These are phyloP conservation scores for Phytophthora hibernalis DNA, from an alignment of 352 stramenopile genomes.

Conservation along the genomic window DNA sequence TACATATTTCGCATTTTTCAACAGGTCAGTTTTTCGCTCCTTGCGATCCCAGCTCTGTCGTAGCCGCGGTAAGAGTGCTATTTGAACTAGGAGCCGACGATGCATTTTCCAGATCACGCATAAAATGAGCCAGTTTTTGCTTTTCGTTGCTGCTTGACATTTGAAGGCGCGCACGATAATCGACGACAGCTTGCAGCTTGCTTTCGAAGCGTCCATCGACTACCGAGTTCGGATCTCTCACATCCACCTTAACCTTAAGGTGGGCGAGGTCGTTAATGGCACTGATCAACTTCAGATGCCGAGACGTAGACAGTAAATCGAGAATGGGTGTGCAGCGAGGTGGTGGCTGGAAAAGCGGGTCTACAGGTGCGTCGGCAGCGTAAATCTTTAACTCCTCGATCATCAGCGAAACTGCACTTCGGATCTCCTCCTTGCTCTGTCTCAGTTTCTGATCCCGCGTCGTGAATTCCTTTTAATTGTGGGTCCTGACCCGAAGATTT, in stretches of 20 bases:
- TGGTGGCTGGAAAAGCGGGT: conserved; percentile 60
- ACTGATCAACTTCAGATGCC: conserved; percentile 75
- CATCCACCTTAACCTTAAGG: conserved; percentile 49
- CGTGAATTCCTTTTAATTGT: conserved; percentile 83
- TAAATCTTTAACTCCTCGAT: conserved; percentile 80
- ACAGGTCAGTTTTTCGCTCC: conserved; percentile 6
- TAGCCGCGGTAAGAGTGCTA: neutral
- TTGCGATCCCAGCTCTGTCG: conserved; percentile 7
- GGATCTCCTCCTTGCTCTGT: conserved; percentile 59
- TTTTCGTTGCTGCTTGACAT: conserved; percentile 80
- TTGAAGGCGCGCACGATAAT: conserved; percentile 74
- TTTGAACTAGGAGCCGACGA: neutral
- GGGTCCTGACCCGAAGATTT: conserved; percentile 65
- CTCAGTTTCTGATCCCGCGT: conserved; percentile 76
- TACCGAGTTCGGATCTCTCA: conserved; percentile 23
- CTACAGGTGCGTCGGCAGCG: conserved; percentile 47
- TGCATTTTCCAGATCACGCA: conserved; percentile 44
- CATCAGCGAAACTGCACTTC: conserved; percentile 66
- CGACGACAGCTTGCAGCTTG: conserved; percentile 73
- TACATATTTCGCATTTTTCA: conserved; percentile 55
- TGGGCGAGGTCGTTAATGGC: conserved; percentile 81
- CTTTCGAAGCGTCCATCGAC: conserved; percentile 55
- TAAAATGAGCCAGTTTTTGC: conserved; percentile 57
- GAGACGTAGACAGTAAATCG: conserved; percentile 75
- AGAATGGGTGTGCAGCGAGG: conserved; percentile 62